Conservation (phyloP, 2,329 filamentous ascomycete genomes). For the Fusarium setosum region DNA sequence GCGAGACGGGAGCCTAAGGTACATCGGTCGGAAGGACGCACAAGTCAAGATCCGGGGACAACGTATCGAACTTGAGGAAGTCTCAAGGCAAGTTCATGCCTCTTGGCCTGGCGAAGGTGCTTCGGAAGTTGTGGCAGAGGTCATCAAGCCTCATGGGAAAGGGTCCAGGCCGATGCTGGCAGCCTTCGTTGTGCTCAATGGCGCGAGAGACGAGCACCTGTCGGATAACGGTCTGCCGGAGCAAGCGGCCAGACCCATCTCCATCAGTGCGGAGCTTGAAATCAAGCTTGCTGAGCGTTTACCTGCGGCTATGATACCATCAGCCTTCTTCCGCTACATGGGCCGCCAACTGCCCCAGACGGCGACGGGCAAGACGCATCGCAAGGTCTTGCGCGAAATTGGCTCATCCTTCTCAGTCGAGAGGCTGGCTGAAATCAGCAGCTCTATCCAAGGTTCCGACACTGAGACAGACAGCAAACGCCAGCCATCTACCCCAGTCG, state of each 20-base stretch:
- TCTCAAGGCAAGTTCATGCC: slow-evolving; percentile 24
- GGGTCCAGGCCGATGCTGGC: not conserved
- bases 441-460: not conserved
- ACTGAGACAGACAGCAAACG: not conserved
- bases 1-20: slow-evolving; percentile 53
- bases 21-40: slow-evolving; percentile 64
- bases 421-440: slow-evolving; percentile 52
- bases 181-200: not conserved
- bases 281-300: slow-evolving; percentile 4
- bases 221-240: not conserved
- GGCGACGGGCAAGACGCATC: slow-evolving; percentile 26
- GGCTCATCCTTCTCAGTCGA: slow-evolving; percentile 11
- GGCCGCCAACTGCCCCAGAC: slow-evolving; percentile 18
- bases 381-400: slow-evolving; percentile 20
- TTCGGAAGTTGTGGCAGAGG: not conserved
- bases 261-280: not conserved
- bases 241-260: not conserved
- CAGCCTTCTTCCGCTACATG: slow-evolving; percentile 15
- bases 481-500: slow-evolving; percentile 4
- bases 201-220: not conserved
- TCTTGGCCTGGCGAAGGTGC: not conserved
- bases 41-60: slow-evolving; percentile 70
- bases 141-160: not conserved
- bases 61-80: slow-evolving; percentile 58
- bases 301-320: slow-evolving; percentile 32